These are phyloP conservation scores for Hericium rajendrae DNA, from an alignment of 768 basidiomycete genomes.

Conservation along the genomic window DNA sequence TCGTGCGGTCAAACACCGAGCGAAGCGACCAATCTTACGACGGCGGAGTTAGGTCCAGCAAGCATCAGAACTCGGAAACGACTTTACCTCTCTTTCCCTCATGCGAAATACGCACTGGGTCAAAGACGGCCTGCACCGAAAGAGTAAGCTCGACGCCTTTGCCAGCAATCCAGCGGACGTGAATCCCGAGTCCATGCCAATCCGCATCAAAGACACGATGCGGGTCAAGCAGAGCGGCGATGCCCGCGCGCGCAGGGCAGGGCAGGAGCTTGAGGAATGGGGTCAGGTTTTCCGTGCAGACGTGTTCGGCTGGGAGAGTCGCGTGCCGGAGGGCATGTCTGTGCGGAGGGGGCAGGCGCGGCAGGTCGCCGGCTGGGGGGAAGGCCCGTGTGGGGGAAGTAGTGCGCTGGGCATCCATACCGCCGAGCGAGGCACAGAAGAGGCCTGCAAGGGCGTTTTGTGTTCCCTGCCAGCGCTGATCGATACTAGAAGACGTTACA, in stretches of 20 bases:
- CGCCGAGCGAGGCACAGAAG: slow-evolving; percentile 88
- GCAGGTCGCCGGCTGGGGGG: slow-evolving; percentile 49
- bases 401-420: slow-evolving; percentile 66
- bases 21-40: slow-evolving; percentile 64
- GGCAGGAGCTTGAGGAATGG: slow-evolving; percentile 93
- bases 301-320: slow-evolving; percentile 69
- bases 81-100: slow-evolving; percentile 45
- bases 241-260: slow-evolving; percentile 81
- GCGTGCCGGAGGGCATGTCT: slow-evolving; percentile 54
- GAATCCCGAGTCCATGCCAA: slow-evolving; percentile 83
- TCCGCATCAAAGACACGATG: slow-evolving; percentile 82
- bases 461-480: slow-evolving; percentile 74
- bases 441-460: slow-evolving; percentile 87
- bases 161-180: slow-evolving; percentile 50
- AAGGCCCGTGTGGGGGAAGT: slow-evolving; percentile 56
- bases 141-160: slow-evolving; percentile 55
- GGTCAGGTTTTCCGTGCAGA: slow-evolving; percentile 97
- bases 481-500: slow-evolving; percentile 35
- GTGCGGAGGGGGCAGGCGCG: slow-evolving; percentile 36
- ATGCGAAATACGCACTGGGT: slow-evolving; percentile 56
- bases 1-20: slow-evolving; percentile 55
- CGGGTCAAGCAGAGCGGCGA: slow-evolving; percentile 75
- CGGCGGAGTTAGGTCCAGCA: slow-evolving; percentile 3
- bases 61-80: neutral
- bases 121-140: slow-evolving; percentile 66